Conservation (phyloP, 805 yeast genomes). For the Lipomyces spencermartinsiae region DNA sequence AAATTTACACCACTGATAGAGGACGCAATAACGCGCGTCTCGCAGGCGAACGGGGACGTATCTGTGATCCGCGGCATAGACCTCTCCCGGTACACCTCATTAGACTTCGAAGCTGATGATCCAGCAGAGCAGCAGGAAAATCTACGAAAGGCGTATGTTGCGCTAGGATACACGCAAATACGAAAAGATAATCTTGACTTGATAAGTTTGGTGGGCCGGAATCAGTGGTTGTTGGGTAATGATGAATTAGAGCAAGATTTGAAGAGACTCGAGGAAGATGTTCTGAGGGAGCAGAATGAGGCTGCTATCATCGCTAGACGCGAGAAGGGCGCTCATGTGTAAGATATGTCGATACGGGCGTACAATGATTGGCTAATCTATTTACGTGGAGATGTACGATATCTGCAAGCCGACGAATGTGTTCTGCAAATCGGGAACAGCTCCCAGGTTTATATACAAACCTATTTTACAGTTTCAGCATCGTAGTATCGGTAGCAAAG, state of each 20-base stretch:
- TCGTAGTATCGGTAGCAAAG: no score
- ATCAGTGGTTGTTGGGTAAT: conserved; percentile 45
- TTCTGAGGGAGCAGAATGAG: conserved; percentile 33
- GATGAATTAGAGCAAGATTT: conserved; percentile 42
- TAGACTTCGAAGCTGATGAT: conserved; percentile 37
- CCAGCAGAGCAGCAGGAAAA: conserved; percentile 26
- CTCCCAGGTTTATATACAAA: no score
- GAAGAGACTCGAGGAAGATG: conserved; percentile 36
- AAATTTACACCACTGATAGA: conserved; percentile 13
- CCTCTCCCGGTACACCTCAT: conserved; percentile 38
- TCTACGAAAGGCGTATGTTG: conserved; percentile 38
- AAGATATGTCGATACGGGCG: not conserved
- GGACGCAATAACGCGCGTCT: conserved; percentile 22
- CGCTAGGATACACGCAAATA: conserved; percentile 41
- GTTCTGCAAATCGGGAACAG: no score
- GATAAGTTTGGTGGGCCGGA: conserved; percentile 41
- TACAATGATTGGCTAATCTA: no score
- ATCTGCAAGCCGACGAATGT: no score
- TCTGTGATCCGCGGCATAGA: conserved; percentile 39
- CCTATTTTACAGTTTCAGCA: no score
- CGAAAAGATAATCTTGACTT: conserved; percentile 43
- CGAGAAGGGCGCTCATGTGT: not conserved
- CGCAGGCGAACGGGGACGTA: conserved; percentile 12
- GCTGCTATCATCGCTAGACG: conserved; percentile 14
- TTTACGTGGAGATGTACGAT: no score